Evolutionary conservation across 2,329 filamentous ascomycete genomes (phyloP).

Genomic region (Metarhizium humberi): DNA sequence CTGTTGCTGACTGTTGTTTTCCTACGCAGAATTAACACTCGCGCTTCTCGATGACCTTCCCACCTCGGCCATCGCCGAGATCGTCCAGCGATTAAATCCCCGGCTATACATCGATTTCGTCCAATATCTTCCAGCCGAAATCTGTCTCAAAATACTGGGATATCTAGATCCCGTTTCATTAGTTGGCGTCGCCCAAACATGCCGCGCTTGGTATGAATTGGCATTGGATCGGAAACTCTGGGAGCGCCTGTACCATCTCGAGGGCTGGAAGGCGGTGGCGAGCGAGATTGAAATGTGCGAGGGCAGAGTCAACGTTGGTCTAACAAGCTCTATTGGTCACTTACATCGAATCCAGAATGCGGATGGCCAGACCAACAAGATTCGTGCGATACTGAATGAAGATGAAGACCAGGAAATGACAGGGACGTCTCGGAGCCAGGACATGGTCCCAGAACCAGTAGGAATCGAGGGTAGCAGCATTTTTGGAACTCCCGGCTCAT

Average conservation of each 20-base stretch:
- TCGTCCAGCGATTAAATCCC: constrained; percentile 72
- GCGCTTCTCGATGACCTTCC: constrained; percentile 68
- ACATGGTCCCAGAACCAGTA: constrained; percentile 13
- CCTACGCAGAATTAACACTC: constrained; percentile 63
- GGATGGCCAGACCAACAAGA: constrained; percentile 44
- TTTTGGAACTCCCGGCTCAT: constrained; percentile 24
- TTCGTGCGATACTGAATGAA: constrained; percentile 40
- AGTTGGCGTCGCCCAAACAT: constrained; percentile 68
- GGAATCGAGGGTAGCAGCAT: constrained; percentile 17
- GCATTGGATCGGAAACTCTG: constrained; percentile 79
- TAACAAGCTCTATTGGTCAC: constrained; percentile 27
- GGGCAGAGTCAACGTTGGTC: constrained; percentile 40
- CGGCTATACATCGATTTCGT: constrained; percentile 91
- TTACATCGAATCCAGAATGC: constrained; percentile 35
- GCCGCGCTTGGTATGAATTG: constrained; percentile 70
- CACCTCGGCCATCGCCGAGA: constrained; percentile 68
- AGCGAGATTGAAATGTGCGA: constrained; percentile 61
- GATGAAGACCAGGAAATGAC: constrained; percentile 42
- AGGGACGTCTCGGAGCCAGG: constrained; percentile 23
- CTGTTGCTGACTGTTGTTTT: constrained; percentile 9
- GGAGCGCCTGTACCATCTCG: constrained; percentile 71
- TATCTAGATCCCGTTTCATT: constrained; percentile 77
- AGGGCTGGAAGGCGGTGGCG: constrained; percentile 73
- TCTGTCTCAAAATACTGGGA: constrained; percentile 81
- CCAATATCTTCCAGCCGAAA: constrained; percentile 74